A percentile compares a stretch with the other conserved stretches of the same genome.
Conservation (phyloP, 352 stramenopile species). For the Phytophthora sp. region DNA sequence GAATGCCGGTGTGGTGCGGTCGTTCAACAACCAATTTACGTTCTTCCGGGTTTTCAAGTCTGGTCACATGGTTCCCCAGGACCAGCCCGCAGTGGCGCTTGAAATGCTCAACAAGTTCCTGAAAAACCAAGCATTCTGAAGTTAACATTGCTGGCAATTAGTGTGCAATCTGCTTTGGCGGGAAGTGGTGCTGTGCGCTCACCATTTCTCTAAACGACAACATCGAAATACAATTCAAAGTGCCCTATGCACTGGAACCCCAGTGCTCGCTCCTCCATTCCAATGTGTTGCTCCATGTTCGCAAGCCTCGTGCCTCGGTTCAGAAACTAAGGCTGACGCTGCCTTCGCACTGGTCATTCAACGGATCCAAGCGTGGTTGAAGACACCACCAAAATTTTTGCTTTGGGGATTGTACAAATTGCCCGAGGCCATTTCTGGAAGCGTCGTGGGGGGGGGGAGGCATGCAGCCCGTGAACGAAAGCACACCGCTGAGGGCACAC, state of each 20-base stretch:
- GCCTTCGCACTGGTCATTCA: conserved; percentile 3
- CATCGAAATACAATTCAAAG: conserved; percentile 4
- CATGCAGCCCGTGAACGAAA: conserved; percentile 18
- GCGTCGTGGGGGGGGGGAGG: not conserved
- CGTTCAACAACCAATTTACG: conserved; percentile 53
- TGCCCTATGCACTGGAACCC: too few species aligned
- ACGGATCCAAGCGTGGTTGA: conserved; percentile 21
- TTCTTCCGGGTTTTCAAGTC: conserved; percentile 71
- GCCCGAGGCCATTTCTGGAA: conserved; percentile 48
- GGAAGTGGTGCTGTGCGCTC: not conserved
- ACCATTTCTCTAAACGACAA: not conserved
- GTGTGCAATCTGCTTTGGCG: not conserved
- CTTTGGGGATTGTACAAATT: not conserved
- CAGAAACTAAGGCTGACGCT: conserved; percentile 10
- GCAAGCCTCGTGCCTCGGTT: conserved; percentile 14
- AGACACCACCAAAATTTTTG: conserved; percentile 6
- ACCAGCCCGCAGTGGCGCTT: conserved; percentile 56
- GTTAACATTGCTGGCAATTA: not conserved
- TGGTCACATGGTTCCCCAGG: conserved; percentile 68
- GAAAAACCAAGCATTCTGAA: conserved; percentile 39
- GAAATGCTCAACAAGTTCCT: conserved; percentile 81
- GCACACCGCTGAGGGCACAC: conserved; percentile 21
- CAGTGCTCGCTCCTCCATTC: not conserved
- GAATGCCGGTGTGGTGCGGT: conserved; percentile 37
- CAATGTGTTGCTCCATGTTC: too few species aligned